Evolutionary conservation across 169 alveolate genomes (phyloP).

Genomic region (Eimeria tenella): DNA sequence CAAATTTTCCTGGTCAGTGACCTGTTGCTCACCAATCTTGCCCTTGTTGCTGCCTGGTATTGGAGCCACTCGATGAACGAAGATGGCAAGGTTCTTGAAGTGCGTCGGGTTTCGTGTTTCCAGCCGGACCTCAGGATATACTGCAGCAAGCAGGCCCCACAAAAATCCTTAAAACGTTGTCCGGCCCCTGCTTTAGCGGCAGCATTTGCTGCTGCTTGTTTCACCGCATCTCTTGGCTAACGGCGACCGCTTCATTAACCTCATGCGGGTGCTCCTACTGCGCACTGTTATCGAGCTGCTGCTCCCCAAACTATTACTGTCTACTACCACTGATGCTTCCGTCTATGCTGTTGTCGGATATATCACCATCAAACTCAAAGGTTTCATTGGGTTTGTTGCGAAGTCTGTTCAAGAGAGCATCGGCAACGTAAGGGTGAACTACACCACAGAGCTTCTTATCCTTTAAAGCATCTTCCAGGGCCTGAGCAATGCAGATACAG

Average conservation of each 20-base stretch:
- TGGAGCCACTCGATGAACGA: conserved; percentile 79
- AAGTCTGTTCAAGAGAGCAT: conserved; percentile 44
- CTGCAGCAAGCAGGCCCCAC: conserved; percentile 12
- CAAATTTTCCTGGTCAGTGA: background rate
- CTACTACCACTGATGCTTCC: background rate
- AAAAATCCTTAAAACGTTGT: too few relatives aligned
- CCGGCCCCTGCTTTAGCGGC: background rate
- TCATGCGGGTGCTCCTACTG: too few relatives aligned
- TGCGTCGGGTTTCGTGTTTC: conserved; percentile 68
- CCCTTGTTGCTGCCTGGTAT: conserved; percentile 80
- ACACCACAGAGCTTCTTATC: conserved; percentile 59
- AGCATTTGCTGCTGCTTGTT: background rate
- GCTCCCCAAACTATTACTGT: too few relatives aligned
- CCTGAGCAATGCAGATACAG: conserved; percentile 23
- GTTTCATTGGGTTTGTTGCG: background rate
- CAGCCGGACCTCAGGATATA: conserved; percentile 31
- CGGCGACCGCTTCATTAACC: too few relatives aligned
- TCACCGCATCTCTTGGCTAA: too few relatives aligned
- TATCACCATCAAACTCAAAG: conserved; percentile 72
- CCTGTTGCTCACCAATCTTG: conserved; percentile 64
- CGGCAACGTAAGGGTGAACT: conserved; percentile 75
- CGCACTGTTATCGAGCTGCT: too few relatives aligned
- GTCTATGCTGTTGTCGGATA: background rate
- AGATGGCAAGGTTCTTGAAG: conserved; percentile 58
- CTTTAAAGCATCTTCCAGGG: conserved; percentile 34